These are phyloP conservation scores for Apiospora malaysiana DNA, from an alignment of 2,329 filamentous ascomycete species.

Conservation along the genomic window DNA sequence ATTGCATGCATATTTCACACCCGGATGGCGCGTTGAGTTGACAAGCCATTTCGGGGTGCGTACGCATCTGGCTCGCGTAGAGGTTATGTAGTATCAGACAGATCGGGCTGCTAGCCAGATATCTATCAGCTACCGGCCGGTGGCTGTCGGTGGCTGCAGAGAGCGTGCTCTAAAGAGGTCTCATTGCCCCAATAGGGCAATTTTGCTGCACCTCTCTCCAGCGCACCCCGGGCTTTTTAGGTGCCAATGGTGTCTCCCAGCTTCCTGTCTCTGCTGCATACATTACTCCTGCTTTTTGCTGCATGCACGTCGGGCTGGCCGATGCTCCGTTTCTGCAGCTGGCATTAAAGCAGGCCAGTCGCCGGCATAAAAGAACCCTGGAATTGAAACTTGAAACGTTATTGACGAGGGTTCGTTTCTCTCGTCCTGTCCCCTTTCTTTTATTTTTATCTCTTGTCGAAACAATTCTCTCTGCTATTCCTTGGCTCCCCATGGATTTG, in stretches of 20 bases:
- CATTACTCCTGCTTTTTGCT: conserved; percentile 19
- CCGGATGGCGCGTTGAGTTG: neutral
- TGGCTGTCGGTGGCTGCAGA: neutral
- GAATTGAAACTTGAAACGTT: neutral
- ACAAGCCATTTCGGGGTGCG: neutral
- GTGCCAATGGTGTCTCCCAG: too few species aligned
- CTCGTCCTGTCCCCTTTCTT: neutral
- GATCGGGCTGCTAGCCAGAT: neutral
- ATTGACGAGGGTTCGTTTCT: neutral
- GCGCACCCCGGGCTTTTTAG: neutral
- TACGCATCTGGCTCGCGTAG: neutral
- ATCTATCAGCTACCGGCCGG: too few species aligned
- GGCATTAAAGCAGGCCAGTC: neutral
- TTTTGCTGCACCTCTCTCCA: neutral
- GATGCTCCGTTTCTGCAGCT: neutral
- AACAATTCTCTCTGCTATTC: too few species aligned
- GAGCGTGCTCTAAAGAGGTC: neutral
- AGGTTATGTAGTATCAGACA: neutral
- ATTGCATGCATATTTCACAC: too few species aligned
- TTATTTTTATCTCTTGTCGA: conserved; percentile 7
- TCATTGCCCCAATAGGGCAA: conserved; percentile 30
- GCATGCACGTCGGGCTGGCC: neutral
- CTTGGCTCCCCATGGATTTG: neutral
- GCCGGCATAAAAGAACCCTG: neutral
- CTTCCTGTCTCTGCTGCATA: conserved; percentile 16